Evolutionary conservation across 495 filamentous ascomycete species (phyloP).

Genomic region (Penicillium malachiteum): DNA sequence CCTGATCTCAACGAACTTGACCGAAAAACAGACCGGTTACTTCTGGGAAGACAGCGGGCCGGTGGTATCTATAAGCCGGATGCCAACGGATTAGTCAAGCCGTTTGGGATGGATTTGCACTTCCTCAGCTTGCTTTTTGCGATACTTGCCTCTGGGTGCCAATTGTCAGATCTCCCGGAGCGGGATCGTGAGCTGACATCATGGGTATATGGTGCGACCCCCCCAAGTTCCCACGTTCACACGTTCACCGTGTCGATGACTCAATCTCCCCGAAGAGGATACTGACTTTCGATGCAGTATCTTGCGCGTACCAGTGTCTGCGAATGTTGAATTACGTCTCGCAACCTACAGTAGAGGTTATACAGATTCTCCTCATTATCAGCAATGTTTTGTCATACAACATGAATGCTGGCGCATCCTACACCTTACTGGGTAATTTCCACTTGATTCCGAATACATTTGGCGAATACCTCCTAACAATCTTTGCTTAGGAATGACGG

Average conservation of each 20-base stretch:
- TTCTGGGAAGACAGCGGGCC: conserved; percentile 59
- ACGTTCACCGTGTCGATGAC: too few species aligned
- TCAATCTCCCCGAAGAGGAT: not conserved
- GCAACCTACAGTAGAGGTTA: conserved; percentile 53
- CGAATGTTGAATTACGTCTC: conserved; percentile 62
- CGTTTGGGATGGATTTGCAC: conserved; percentile 43
- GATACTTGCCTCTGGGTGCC: conserved; percentile 74
- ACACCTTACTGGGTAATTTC: conserved; percentile 53
- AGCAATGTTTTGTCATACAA: conserved; percentile 62
- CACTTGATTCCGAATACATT: not conserved
- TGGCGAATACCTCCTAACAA: conserved; percentile 5
- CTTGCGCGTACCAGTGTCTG: conserved; percentile 62
- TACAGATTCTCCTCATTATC: conserved; percentile 58
- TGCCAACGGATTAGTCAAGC: conserved; percentile 37
- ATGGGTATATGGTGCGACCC: conserved; percentile 54
- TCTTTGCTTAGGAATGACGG: conserved; percentile 50
- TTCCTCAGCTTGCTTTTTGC: conserved; percentile 62
- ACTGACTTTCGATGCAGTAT: conserved; percentile 39
- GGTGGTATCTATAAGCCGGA: conserved; percentile 43
- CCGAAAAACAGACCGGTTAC: conserved; percentile 61
- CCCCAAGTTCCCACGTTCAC: too few species aligned
- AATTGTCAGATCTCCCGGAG: conserved; percentile 67
- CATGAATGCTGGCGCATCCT: conserved; percentile 64
- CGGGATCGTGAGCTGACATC: conserved; percentile 58
- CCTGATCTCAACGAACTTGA: conserved; percentile 67